Percentiles rank a stretch among this genome's conserved stretches.
Conservation (phyloP, 2,329 filamentous ascomycete species). For the Diaporthe batatas region DNA sequence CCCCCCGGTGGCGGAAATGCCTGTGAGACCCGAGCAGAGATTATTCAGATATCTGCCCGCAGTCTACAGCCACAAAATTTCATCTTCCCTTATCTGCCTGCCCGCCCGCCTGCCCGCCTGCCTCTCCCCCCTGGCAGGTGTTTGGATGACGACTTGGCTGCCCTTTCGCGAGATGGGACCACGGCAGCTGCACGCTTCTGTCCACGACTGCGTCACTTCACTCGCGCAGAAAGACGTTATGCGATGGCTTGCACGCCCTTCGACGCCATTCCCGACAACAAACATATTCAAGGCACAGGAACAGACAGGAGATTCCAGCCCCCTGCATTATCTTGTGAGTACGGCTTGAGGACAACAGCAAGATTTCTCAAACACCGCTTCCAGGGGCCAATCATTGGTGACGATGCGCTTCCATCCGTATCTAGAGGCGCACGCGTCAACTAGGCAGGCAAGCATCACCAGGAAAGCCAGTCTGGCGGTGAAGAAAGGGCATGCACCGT, state of each 20-base stretch:
- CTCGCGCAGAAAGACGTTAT: background rate
- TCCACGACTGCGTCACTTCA: background rate
- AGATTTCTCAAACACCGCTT: background rate
- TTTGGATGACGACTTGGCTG: background rate
- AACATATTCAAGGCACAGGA: background rate
- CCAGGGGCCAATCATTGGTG: background rate
- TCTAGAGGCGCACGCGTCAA: background rate
- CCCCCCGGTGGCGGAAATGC: constrained; percentile 21
- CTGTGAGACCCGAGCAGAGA: constrained; percentile 9
- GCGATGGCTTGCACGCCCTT: background rate
- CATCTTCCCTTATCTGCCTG: background rate
- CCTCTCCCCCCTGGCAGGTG: too few relatives aligned
- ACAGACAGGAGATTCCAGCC: background rate
- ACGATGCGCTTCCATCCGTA: background rate
- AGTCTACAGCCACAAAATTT: background rate
- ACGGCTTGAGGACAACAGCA: background rate
- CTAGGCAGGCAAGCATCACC: background rate
- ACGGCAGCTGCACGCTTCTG: background rate
- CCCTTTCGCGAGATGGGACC: background rate
- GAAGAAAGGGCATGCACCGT: background rate
- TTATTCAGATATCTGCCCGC: constrained; percentile 13
- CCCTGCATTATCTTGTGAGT: too few relatives aligned
- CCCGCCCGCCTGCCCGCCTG: too few relatives aligned
- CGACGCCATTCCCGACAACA: background rate
- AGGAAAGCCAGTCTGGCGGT: background rate